These are phyloP conservation scores for Dactylis glomerata DNA, from an alignment of 176 grass and related monocot genomes.

Conservation along the genomic window DNA sequence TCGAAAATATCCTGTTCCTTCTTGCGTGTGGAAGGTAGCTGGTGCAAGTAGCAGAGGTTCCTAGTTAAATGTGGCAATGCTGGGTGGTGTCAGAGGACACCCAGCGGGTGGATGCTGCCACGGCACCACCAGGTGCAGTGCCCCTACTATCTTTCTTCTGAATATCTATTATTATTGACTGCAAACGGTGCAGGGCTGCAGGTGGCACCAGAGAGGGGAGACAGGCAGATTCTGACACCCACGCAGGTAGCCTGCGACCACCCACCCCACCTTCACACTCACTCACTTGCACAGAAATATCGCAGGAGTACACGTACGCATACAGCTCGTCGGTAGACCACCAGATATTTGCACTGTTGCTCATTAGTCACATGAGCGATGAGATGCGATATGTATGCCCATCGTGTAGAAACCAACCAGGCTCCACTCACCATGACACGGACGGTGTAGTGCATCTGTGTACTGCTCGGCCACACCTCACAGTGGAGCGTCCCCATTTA, in stretches of 20 bases:
- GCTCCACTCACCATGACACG: too few species aligned
- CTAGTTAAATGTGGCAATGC: conserved; percentile 16
- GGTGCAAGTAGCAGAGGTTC: conserved; percentile 25
- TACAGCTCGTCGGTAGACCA: neutral
- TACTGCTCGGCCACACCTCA: neutral
- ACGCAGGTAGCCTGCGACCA: conserved; percentile 46
- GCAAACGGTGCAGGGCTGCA: conserved; percentile 27
- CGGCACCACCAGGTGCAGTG: conserved; percentile 5
- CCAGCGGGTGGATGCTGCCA: conserved; percentile 6
- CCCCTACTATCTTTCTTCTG: neutral
- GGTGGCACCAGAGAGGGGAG: neutral
- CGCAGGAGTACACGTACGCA: neutral
- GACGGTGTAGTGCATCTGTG: too few species aligned
- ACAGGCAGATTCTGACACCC: conserved; percentile 65
- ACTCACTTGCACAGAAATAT: neutral
- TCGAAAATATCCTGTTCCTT: too few species aligned
- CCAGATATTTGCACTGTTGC: neutral
- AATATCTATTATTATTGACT: conserved; percentile 37
- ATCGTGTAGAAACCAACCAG: neutral
- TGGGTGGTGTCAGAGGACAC: neutral
- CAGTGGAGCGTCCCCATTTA: neutral
- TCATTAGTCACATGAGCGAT: neutral
- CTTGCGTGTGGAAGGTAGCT: neutral
- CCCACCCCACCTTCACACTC: conserved; percentile 9
- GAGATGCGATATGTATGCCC: neutral